phyloP scores from a whole-genome alignment of 2,329 filamentous ascomycete species.

The Penicillium sp. region DNA sequence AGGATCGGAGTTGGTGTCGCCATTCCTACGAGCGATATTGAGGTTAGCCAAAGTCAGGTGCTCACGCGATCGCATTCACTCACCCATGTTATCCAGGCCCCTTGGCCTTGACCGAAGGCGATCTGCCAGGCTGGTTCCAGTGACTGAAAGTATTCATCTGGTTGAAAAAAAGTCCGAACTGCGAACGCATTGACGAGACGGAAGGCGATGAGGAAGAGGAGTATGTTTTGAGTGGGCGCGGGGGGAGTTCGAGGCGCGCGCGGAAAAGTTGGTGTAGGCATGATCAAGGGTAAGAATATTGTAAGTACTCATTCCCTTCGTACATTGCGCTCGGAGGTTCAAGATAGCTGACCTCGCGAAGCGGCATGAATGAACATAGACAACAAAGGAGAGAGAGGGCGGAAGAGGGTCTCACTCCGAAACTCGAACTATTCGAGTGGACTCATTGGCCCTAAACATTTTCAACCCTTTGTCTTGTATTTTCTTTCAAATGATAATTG shows the following conservation, averaged over 20 bases:
- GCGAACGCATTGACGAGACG: conserved; percentile 77
- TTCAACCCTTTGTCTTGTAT: neutral
- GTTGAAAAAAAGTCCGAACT: conserved; percentile 90
- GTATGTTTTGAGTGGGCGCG: conserved; percentile 26
- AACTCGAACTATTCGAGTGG: neutral
- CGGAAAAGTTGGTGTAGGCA: conserved; percentile 11
- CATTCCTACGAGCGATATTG: conserved; percentile 68
- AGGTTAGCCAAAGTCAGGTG: conserved; percentile 7
- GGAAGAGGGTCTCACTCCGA: neutral
- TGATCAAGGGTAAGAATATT: conserved; percentile 1
- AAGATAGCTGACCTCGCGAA: neutral
- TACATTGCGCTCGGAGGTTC: conserved; percentile 5
- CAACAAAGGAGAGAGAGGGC: conserved; percentile 1
- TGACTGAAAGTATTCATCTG: conserved; percentile 95
- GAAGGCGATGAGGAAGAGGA: conserved; percentile 58
- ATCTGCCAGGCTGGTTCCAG: conserved; percentile 92
- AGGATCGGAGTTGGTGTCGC: conserved; percentile 81
- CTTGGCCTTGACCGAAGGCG: conserved; percentile 72
- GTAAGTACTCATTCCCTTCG: neutral
- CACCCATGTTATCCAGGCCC: conserved; percentile 97
- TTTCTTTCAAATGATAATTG: neutral
- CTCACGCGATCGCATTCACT: conserved; percentile 30
- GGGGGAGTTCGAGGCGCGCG: conserved; percentile 12
- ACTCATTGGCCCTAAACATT: neutral
- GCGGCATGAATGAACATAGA: neutral